Evolutionary conservation across 306 rosid species (phyloP).

Genomic region (Pterocarpus santalinus): DNA sequence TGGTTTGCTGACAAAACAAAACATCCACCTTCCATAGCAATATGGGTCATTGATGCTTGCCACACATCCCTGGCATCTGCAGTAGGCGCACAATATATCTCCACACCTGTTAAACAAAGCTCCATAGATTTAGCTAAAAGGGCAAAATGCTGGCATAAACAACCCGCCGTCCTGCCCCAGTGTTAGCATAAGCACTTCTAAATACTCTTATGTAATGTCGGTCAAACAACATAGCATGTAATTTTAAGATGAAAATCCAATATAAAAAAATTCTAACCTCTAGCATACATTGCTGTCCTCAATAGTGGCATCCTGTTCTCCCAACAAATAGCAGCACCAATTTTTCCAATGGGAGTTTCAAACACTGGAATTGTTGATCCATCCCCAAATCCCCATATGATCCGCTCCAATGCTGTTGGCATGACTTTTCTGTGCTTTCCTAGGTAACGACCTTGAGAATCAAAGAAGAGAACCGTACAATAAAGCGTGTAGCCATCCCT

Average conservation of each 20-base stretch:
- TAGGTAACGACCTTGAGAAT: conserved; percentile 83
- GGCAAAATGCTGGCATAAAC: neutral
- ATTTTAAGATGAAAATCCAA: neutral
- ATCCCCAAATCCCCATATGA: conserved; percentile 97
- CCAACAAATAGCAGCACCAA: conserved; percentile 97
- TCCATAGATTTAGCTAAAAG: conserved; percentile 14
- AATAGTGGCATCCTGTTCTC: conserved; percentile 91
- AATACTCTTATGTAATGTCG: conserved; percentile 1
- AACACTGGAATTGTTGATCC: conserved; percentile 95
- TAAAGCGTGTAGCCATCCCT: conserved; percentile 94
- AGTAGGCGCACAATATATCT: conserved; percentile 96
- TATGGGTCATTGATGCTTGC: conserved; percentile 94
- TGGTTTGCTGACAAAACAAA: conserved; percentile 91
- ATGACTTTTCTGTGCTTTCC: conserved; percentile 95
- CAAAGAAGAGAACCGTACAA: conserved; percentile 85
- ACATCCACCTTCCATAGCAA: conserved; percentile 96
- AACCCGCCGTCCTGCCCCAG: neutral
- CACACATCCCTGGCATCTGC: conserved; percentile 86
- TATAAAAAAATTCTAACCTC: conserved; percentile 63
- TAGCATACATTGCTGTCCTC: conserved; percentile 94
- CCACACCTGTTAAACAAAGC: conserved; percentile 66
- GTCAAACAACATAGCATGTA: neutral
- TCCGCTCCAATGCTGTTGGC: conserved; percentile 89
- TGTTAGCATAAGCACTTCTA: neutral
- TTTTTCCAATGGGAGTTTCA: conserved; percentile 88